Conservation (phyloP, 352 stramenopile species). For the Globisporangium splendens region DNA sequence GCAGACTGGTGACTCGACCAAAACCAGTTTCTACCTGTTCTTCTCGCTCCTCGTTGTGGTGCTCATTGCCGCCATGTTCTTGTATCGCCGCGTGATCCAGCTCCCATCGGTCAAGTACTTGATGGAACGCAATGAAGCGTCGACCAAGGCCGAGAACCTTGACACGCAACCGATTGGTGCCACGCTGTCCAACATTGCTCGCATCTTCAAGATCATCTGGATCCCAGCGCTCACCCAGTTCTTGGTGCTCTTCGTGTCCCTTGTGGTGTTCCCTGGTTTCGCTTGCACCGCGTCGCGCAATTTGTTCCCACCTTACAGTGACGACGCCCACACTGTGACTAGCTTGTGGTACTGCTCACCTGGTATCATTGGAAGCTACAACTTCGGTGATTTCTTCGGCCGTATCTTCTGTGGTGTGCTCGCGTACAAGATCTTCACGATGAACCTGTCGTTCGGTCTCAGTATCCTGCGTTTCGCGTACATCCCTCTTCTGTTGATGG, state of each 20-base stretch:
- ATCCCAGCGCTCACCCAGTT: conserved; percentile 45
- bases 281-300: conserved; percentile 36
- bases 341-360: conserved; percentile 45
- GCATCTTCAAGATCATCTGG: conserved; percentile 50
- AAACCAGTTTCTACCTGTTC: conserved; percentile 59
- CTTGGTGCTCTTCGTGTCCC: conserved; percentile 58
- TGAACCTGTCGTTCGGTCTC: conserved; percentile 35
- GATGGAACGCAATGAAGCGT: conserved; percentile 40
- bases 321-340: conserved; percentile 14
- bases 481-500: conserved; percentile 57
- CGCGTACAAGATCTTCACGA: conserved; percentile 55
- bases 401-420: conserved; percentile 40
- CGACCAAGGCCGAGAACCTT: conserved; percentile 27
- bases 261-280: conserved; percentile 51
- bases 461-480: conserved; percentile 47
- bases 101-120: conserved; percentile 50
- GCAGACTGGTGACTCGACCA: conserved; percentile 30
- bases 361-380: conserved; percentile 55
- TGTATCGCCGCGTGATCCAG: conserved; percentile 35
- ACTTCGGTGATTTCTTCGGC: conserved; percentile 63
- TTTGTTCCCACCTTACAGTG: conserved; percentile 23
- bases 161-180: conserved; percentile 22
- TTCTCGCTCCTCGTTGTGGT: conserved; percentile 53
- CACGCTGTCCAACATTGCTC: conserved; percentile 35
- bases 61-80: conserved; percentile 32